Evolutionary conservation across 768 basidiomycete species (phyloP).

Genomic region (Xanthoconium stramineum): DNA sequence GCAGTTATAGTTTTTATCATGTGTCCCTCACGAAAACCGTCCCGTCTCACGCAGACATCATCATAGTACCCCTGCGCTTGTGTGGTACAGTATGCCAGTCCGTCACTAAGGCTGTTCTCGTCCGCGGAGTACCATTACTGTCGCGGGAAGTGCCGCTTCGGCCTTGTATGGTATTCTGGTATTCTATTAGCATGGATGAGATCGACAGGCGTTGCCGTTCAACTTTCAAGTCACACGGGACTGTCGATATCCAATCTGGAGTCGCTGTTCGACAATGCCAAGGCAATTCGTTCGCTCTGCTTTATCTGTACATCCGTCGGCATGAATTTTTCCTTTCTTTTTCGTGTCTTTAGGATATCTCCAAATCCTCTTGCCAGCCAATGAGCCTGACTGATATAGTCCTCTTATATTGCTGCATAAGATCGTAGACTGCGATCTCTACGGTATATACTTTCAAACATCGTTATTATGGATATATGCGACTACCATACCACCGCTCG

Average conservation of each 20-base stretch:
- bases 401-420: too few relatives aligned
- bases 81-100: slow-evolving; percentile 66
- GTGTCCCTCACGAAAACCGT: slow-evolving; percentile 20
- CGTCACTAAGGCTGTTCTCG: slow-evolving; percentile 54
- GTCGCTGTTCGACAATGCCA: not conserved
- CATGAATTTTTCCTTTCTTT: too few relatives aligned
- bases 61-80: slow-evolving; percentile 65
- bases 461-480: too few relatives aligned
- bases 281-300: too few relatives aligned
- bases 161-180: slow-evolving; percentile 16
- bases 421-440: too few relatives aligned
- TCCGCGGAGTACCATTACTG: slow-evolving; percentile 41
- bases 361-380: too few relatives aligned
- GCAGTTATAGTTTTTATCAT: too few relatives aligned
- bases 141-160: slow-evolving; percentile 32
- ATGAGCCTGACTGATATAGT: too few relatives aligned
- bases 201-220: slow-evolving; percentile 56
- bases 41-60: slow-evolving; percentile 34
- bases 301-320: too few relatives aligned
- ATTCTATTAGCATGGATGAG: slow-evolving; percentile 56
- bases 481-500: too few relatives aligned
- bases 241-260: not conserved
- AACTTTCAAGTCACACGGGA: slow-evolving; percentile 35
- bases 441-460: too few relatives aligned
- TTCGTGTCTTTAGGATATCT: too few relatives aligned